Conservation (phyloP, 2,329 filamentous ascomycete genomes). For the Blumeria hordei region DNA sequence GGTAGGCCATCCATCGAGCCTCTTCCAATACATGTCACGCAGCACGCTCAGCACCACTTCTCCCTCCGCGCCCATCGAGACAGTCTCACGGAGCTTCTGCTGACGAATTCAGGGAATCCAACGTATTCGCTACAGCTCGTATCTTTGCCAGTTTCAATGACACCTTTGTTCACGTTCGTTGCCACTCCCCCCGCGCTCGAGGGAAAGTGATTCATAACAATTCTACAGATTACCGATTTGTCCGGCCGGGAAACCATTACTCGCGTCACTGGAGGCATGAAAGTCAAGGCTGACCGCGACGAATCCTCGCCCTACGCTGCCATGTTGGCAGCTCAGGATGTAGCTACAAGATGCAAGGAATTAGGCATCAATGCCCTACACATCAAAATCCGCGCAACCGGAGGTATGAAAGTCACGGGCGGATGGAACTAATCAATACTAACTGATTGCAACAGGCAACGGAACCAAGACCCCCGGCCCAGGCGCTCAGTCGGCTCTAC, state of each 20-base stretch:
- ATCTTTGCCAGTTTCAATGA: slow-evolving; percentile 54
- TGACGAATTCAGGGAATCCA: slow-evolving; percentile 29
- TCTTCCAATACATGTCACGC: background rate
- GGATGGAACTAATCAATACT: background rate
- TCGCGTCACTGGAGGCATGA: slow-evolving; percentile 99
- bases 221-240: slow-evolving; percentile 28
- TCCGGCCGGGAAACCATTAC: slow-evolving; percentile 97
- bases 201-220: slow-evolving; percentile 7
- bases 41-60: too few relatives aligned
- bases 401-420: slow-evolving; percentile 33
- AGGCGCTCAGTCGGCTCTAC: slow-evolving; percentile 96
- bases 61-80: too few relatives aligned
- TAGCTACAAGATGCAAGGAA: slow-evolving; percentile 73
- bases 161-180: slow-evolving; percentile 67
- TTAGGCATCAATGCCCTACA: slow-evolving; percentile 84
- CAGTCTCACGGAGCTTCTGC: background rate
- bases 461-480: slow-evolving; percentile 99
- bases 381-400: slow-evolving; percentile 99
- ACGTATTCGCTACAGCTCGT: slow-evolving; percentile 52
- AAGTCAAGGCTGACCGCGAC: slow-evolving; percentile 99
- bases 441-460: slow-evolving; percentile 33
- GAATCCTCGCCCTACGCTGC: slow-evolving; percentile 99
- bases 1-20: slow-evolving; percentile 14
- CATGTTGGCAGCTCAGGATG: slow-evolving; percentile 99
- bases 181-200: background rate